phyloP scores from a whole-genome alignment of 495 filamentous ascomycete species.

The Peziza echinospora region DNA sequence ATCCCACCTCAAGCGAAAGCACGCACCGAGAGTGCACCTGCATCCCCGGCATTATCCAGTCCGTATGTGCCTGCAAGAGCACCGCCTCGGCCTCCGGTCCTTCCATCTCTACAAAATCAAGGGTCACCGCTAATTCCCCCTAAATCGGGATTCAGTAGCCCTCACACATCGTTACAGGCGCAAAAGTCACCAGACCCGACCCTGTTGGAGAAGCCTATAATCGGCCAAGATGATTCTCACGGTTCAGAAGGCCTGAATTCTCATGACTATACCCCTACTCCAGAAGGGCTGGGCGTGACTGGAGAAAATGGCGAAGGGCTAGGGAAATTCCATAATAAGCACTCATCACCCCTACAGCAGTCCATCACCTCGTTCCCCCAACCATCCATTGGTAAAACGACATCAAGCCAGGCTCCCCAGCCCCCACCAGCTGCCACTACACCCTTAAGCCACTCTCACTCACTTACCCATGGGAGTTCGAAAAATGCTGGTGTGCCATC shows the following conservation, averaged over 20 bases:
- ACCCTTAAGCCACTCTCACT: not conserved
- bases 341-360: conserved; percentile 8
- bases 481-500: not conserved
- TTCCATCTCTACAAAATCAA: too few relatives aligned
- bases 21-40: too few relatives aligned
- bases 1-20: conserved; percentile 34
- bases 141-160: too few relatives aligned
- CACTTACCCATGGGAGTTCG: not conserved
- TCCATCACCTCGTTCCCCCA: not conserved
- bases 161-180: too few relatives aligned
- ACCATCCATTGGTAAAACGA: not conserved
- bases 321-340: conserved; percentile 8
- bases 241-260: too few relatives aligned
- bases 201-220: not conserved
- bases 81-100: not conserved
- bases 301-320: conserved; percentile 19
- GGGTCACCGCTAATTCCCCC: too few relatives aligned
- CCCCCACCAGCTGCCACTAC: not conserved
- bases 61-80: not conserved
- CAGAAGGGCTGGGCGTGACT: too few relatives aligned
- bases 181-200: not conserved
- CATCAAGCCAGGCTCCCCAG: not conserved
- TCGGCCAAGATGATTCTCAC: too few relatives aligned
- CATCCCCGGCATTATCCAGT: not conserved
- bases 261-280: too few relatives aligned